Evolutionary conservation across 2,329 filamentous ascomycete genomes (phyloP), one percentile per base, ranked within the genome.

Genomic region (Fusarium domesticum): DNA sequence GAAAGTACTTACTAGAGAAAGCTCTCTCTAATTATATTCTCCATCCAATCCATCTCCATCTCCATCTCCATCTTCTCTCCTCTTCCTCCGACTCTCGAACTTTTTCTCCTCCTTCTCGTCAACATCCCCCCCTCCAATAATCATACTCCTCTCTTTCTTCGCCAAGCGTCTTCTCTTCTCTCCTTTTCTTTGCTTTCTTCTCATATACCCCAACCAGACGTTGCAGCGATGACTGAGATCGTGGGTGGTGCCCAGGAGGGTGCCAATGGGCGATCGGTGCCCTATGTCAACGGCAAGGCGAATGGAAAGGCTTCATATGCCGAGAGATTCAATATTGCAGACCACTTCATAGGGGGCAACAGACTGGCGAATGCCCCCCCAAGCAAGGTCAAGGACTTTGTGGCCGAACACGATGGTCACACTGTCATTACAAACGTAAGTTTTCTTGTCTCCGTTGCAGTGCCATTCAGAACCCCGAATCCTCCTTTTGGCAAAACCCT

Each of bases 331-430:
- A 84, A 87, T 56, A 71, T 98, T 52, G 83, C 90, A 52, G 78
- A 89, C 70, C 93, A 98, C 76, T 98, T 97, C 73, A 95, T 97
- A 68, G 93, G 93, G 62, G 92, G 93, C 54, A 96, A 96, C 75
- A 81, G 84, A 65, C 73, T 98, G 53, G 83, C 83, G 54, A 86
- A 86, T 65, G 93, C 93, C 39, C 73, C 87, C 35, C 80, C 90
- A 30, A 86, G 91, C 68, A 86, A 84, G 64, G 89, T 98, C 51
- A 97, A 96, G 79, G 92, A 98, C 70, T 98, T 97, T 73, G 92
- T 98, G 37, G 82, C 87, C 40, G 77, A 80, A 48, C 79, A 95
- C 70, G 88, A 91, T 64, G 93, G 93, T 50, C 93, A 98, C 78
- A 97, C 93, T 16, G 92, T 97, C 69, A 98, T 98, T 66, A 96